Evolutionary conservation across 2,329 filamentous ascomycete species (phyloP), one percentile per base, ranked within the genome.

Genomic region (Periconia digitata): DNA sequence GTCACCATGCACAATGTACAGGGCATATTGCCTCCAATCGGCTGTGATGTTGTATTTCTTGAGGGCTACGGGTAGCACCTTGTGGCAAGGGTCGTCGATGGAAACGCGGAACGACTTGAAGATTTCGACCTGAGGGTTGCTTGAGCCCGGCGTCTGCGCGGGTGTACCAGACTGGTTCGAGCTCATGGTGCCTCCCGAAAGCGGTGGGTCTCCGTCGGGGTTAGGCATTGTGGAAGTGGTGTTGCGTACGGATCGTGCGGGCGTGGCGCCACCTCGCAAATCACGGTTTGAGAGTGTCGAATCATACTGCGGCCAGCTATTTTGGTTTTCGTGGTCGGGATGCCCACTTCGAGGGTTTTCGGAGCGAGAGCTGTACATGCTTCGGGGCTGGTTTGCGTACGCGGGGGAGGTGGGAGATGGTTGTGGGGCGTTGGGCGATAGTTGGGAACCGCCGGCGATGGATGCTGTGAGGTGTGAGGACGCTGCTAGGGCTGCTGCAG

Each of bases 11-110:
- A 99, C 94, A 69, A 99, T 99, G 68, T 97, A 99, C 24, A 99
- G 77, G 0, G 94, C 92, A 68, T 99, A 99, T 66, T 97, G 90
- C 60, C 95, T 89, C 89, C 92, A 96, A 43, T 96, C 92, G 18
- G 92, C 92, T 58, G 95, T 92, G 76, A 99, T 99, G 67, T 97
- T 94, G 75, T 99, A 99, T 70, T 96, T 96, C 70, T 95, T 95
- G 16, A 99, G 81, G 2, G 94, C 94, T 15, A 95, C 94, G 1
- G 94, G 94, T 2, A 99, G 80, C 22, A 99, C 94, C 70, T 96
- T 96, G 76, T 96, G 89, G 75, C 94, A 99, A 2, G 94, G 94
- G 66, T 99, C 94, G 60, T 99, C 94, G 82, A 97, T 95, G 68
- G 89, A 94, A 53, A 99, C 94, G 34, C 92, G 86, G 81, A 99